These are phyloP conservation scores for Clitoria ternatea DNA, from an alignment of 306 rosid species.

Conservation along the genomic window DNA sequence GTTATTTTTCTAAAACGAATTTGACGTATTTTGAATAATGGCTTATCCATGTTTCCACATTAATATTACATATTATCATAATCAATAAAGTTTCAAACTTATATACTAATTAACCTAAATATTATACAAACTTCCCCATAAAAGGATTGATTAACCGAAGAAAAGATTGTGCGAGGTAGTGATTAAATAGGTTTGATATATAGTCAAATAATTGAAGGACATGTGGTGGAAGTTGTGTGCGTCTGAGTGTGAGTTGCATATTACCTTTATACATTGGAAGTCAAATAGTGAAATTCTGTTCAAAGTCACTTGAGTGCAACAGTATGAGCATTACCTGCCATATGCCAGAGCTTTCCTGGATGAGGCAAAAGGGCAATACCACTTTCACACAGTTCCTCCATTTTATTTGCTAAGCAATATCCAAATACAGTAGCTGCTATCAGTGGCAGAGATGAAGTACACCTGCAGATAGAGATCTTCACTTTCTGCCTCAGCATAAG, in stretches of 20 bases:
- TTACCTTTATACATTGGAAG: background rate
- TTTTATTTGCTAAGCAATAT: slow-evolving; percentile 41
- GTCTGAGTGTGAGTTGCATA: background rate
- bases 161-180: background rate
- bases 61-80: too few species aligned
- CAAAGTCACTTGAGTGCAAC: slow-evolving; percentile 21
- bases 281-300: slow-evolving; percentile 4
- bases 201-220: background rate
- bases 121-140: too few species aligned
- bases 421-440: slow-evolving; percentile 48
- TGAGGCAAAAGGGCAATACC: slow-evolving; percentile 42
- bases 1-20: too few species aligned
- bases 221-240: background rate
- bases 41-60: too few species aligned
- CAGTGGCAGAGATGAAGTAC: slow-evolving; percentile 37
- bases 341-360: slow-evolving; percentile 27
- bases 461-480: slow-evolving; percentile 38
- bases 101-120: too few species aligned
- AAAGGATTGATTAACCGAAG: too few species aligned
- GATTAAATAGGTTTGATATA: slow-evolving; percentile 3
- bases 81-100: too few species aligned
- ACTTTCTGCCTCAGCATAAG: slow-evolving; percentile 20
- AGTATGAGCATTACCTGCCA: slow-evolving; percentile 26
- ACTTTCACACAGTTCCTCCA: slow-evolving; percentile 45
- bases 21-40: too few species aligned